phyloP scores from a whole-genome alignment of 2,329 filamentous ascomycete genomes.

The Exophiala phaeomuriformis region DNA sequence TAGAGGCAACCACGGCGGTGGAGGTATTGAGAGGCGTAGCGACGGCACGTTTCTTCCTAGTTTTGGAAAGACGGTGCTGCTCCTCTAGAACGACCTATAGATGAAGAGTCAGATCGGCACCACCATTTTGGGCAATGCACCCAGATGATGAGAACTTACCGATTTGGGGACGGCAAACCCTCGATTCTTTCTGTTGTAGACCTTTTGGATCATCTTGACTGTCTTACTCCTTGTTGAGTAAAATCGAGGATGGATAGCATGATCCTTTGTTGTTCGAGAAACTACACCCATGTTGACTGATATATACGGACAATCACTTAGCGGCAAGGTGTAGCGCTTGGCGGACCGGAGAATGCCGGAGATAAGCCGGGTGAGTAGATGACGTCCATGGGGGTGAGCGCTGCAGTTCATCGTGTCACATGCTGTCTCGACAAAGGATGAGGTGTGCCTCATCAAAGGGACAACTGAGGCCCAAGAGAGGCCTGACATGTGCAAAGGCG shows the following conservation, averaged over 20 bases:
- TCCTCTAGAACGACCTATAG: no score
- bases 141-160: not conserved
- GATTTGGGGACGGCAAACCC: not conserved
- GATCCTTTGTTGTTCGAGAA: not conserved
- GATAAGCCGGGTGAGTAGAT: no score
- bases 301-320: no score
- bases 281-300: not conserved
- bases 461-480: not conserved
- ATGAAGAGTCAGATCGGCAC: no score
- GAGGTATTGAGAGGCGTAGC: no score
- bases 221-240: not conserved
- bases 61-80: no score
- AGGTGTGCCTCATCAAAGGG: not conserved
- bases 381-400: no score
- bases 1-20: not conserved
- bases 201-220: not conserved
- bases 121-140: no score
- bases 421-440: no score
- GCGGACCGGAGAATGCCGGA: no score
- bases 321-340: not conserved
- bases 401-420: no score
- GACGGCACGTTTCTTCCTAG: no score
- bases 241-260: not conserved
- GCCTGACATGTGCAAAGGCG: not conserved
- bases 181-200: not conserved